Base-by-base conservation (phyloP, 1,139 yeast genomes). In the Suhomyces atakaporum region DNA sequence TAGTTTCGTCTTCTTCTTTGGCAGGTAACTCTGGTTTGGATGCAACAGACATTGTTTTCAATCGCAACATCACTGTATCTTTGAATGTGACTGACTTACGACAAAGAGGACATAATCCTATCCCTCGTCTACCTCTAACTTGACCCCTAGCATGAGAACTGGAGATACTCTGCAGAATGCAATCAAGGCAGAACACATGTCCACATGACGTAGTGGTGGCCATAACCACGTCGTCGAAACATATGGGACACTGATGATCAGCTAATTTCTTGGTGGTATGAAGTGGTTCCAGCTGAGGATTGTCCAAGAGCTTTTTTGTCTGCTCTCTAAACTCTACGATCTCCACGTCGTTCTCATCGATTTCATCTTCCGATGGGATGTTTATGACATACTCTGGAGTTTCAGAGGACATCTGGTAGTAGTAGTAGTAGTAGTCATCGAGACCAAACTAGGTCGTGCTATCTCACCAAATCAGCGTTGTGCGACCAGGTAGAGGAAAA, bases 141-240 rank as follows among this genome's bases (percentile, higher is more conserved):
- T 70, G 76, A 4, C 76, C 75, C 12, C 75, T 50, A 5, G 76
- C 76, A 27, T 61, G 56, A 2, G 75, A 68, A 30, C 71, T 60
- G 7, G 73, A 54, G 2, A 71, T 50, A 45, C 73, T 64, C 43
- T 63, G 70, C 47, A 62, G 72, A 22, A 71, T 58, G 44, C 77
- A 71, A 27, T 68, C 73, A 10, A 71, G 54, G 40, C 77, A 71
- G 47, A 69, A 71, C 2, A 71, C 54, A 45, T 71, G 77, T 6
- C 77, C 77, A 49, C 77, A 71, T 2, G 63, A 52, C 0, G 76
- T 69, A 25, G 64, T 58, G 18, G 75, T 69, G 21, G 76, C 76
- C 29, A 50, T 54, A 4, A 56, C 53, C 25, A 71, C 51, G n/a
- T 61, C 58, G 40, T 71, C 77, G 45, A 71, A 70, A 47, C 77